Evolutionary conservation across 78 protist genomes (phyloP).

Genomic region (Speleostelium caveatum): DNA sequence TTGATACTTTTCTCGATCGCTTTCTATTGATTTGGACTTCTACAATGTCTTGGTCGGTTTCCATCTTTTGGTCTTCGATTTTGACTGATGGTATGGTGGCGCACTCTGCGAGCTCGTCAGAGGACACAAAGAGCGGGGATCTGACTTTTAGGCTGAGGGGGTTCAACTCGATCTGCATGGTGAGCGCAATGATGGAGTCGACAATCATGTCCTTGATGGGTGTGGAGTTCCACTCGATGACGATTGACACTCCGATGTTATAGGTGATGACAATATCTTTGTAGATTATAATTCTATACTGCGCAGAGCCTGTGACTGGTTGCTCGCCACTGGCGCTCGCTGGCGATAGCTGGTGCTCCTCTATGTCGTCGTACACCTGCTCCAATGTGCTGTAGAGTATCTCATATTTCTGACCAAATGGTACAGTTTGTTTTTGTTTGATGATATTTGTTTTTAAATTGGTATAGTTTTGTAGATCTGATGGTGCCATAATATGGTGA

Average conservation of each 20-base stretch:
- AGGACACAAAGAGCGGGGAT: not conserved
- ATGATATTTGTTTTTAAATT: constrained; percentile 59
- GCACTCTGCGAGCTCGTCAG: not conserved
- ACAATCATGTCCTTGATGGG: constrained; percentile 89
- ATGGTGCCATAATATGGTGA: constrained; percentile 56
- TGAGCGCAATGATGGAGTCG: constrained; percentile 79
- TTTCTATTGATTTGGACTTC: not conserved
- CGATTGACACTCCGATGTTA: constrained; percentile 6
- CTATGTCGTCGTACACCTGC: constrained; percentile 68
- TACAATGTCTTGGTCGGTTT: not conserved
- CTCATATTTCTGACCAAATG: constrained; percentile 55
- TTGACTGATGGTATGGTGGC: not conserved
- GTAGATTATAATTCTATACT: constrained; percentile 4
- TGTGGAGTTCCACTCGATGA: constrained; percentile 79
- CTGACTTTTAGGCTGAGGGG: constrained; percentile 58
- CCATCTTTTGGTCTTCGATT: not conserved
- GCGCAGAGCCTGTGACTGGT: too few relatives aligned
- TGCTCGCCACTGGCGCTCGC: not conserved
- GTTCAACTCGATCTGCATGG: constrained; percentile 83
- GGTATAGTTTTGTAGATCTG: constrained; percentile 68
- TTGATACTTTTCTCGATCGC: constrained; percentile 34
- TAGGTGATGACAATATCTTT: constrained; percentile 19
- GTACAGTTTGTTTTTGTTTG: constrained; percentile 41
- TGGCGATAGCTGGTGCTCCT: not conserved
- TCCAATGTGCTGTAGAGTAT: constrained; percentile 44